A percentile compares a stretch with the other conserved stretches of the same genome.
These are phyloP conservation scores for Phoma sp. DNA, from an alignment of 2,329 filamentous ascomycete species.

Conservation along the genomic window DNA sequence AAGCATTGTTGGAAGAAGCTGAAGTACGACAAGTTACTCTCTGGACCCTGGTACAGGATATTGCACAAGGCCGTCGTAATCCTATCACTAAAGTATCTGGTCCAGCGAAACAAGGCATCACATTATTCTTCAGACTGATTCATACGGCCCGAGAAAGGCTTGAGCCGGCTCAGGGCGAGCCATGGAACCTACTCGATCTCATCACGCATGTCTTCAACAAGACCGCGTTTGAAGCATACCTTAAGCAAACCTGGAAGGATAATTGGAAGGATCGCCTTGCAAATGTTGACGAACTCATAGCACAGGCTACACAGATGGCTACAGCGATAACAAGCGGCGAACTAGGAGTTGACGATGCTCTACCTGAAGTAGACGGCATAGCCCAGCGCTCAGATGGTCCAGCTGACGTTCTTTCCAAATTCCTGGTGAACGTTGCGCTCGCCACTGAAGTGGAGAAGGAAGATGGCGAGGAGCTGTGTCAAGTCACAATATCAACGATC, in stretches of 20 bases:
- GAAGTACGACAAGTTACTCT: constrained; percentile 71
- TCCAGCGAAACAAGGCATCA: constrained; percentile 62
- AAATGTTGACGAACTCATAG: constrained; percentile 88
- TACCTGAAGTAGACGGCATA: constrained; percentile 73
- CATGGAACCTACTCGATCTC: constrained; percentile 53
- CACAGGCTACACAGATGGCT: constrained; percentile 74
- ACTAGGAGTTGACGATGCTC: constrained; percentile 54
- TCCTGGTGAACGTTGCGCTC: constrained; percentile 87
- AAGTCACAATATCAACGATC: constrained; percentile 92
- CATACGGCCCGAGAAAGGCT: constrained; percentile 63
- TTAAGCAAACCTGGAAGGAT: constrained; percentile 73
- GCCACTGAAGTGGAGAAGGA: constrained; percentile 72
- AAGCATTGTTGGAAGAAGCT: constrained; percentile 75
- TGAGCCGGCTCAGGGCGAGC: constrained; percentile 48
- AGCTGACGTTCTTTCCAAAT: constrained; percentile 73
- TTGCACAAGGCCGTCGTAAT: constrained; percentile 59
- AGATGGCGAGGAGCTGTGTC: constrained; percentile 60
- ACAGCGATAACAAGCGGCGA: constrained; percentile 51
- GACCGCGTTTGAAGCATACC: constrained; percentile 74
- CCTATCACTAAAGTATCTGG: constrained; percentile 62
- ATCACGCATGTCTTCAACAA: constrained; percentile 66
- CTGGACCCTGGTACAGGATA: constrained; percentile 74
- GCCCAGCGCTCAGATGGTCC: constrained; percentile 63
- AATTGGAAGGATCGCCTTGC: constrained; percentile 74
- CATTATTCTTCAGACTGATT: constrained; percentile 65